phyloP scores from a whole-genome alignment of 2,329 filamentous ascomycete species.

The Aspergillus clavatus region DNA sequence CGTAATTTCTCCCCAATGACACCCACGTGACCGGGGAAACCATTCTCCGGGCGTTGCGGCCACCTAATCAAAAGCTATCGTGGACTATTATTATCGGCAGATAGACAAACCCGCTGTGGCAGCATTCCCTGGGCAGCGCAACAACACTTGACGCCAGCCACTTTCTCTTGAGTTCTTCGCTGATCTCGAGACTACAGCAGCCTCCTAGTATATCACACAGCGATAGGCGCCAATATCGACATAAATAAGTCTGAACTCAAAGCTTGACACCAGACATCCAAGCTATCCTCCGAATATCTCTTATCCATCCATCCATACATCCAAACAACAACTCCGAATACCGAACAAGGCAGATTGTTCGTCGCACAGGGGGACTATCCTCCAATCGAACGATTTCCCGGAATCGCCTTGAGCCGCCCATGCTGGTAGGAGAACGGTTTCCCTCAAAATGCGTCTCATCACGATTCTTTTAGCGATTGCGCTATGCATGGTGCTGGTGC shows the following conservation, averaged over 20 bases:
- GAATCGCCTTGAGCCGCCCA: not conserved
- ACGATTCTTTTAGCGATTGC: slow-evolving; percentile 30
- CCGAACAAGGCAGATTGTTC: too few species aligned
- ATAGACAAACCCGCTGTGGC: slow-evolving; percentile 1
- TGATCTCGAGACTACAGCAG: slow-evolving; percentile 2
- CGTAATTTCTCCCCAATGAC: not conserved
- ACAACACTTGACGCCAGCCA: not conserved
- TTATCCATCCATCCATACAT: too few species aligned
- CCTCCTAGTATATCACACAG: not conserved
- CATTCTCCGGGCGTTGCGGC: slow-evolving; percentile 14
- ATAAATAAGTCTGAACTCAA: too few species aligned
- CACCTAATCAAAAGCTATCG: slow-evolving; percentile 20
- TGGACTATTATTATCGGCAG: not conserved
- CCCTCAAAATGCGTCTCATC: slow-evolving; percentile 32
- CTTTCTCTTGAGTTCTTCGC: slow-evolving; percentile 4
- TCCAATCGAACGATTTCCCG: not conserved
- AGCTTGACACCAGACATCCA: too few species aligned
- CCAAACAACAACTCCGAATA: too few species aligned
- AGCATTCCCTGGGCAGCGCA: slow-evolving; percentile 5
- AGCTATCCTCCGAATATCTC: too few species aligned
- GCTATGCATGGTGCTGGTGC: slow-evolving; percentile 34
- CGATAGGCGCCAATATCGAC: too few species aligned
- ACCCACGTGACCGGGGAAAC: slow-evolving; percentile 1
- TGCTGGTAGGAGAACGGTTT: not conserved
- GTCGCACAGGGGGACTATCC: too few species aligned